A percentile compares a stretch with the other conserved stretches of the same genome.
These are phyloP conservation scores for Trichosporon coremiiforme DNA, from an alignment of 1,284 basidiomycete species.

Conservation along the genomic window DNA sequence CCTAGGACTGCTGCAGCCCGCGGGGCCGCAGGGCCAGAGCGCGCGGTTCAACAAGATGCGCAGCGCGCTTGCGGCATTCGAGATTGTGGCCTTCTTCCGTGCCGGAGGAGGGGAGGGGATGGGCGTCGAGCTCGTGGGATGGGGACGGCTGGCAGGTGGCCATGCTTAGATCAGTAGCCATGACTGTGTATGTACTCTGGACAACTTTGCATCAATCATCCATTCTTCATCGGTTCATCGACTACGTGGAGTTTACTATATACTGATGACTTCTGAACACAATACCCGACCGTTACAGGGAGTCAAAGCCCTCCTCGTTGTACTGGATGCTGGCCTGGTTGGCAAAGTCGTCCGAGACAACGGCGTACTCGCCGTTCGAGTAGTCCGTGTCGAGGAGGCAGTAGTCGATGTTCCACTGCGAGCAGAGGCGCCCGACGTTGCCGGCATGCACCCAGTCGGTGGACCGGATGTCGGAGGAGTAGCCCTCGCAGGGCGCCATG, in stretches of 20 bases:
- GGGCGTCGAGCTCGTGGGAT: slow-evolving; percentile 51
- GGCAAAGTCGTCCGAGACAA: background rate
- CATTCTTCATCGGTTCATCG: too few relatives aligned
- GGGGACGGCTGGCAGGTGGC: slow-evolving; percentile 54
- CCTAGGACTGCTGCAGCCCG: slow-evolving; percentile 47
- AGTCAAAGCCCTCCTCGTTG: background rate
- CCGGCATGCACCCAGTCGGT: background rate
- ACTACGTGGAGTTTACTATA: too few relatives aligned
- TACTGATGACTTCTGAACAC: too few relatives aligned
- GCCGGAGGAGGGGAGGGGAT: slow-evolving; percentile 47
- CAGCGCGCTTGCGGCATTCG: slow-evolving; percentile 48
- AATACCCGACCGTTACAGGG: too few relatives aligned
- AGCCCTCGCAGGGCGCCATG: background rate
- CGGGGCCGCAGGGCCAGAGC: slow-evolving; percentile 36
- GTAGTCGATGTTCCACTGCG: background rate
- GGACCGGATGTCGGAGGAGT: background rate
- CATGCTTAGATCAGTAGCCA: slow-evolving; percentile 39
- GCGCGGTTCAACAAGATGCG: slow-evolving; percentile 51
- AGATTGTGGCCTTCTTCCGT: slow-evolving; percentile 55
- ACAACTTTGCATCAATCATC: background rate
- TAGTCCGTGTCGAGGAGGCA: background rate
- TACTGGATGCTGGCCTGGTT: background rate
- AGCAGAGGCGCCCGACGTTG: background rate
- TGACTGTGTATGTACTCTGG: slow-evolving; percentile 13
- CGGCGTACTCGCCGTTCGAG: background rate